Percentiles rank a stretch among this genome's conserved stretches.
Conservation (phyloP, 768 basidiomycete genomes). For the Dentipellis fragilis region DNA sequence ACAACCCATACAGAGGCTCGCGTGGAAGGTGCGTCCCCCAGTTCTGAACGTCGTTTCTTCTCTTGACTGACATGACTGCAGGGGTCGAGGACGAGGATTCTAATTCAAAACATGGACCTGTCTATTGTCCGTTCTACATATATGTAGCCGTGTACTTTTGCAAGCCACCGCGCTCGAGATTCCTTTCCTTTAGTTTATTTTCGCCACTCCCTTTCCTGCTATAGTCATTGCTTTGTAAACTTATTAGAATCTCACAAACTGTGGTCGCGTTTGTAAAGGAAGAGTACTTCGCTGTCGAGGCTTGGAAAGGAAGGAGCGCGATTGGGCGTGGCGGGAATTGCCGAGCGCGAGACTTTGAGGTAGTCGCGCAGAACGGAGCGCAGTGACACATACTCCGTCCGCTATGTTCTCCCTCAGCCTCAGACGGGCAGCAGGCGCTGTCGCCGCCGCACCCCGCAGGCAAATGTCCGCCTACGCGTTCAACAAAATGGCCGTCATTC, state of each 20-base stretch:
- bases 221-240: too few relatives aligned
- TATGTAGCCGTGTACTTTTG: conserved; percentile 2
- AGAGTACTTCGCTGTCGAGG: neutral
- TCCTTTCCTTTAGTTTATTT: neutral
- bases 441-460: neutral
- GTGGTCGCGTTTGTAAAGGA: neutral
- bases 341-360: neutral
- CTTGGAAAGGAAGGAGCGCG: neutral
- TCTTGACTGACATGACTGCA: conserved; percentile 17
- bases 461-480: conserved; percentile 45
- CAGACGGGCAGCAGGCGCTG: neutral
- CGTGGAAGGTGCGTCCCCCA: conserved; percentile 59
- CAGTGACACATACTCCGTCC: neutral
- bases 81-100: conserved; percentile 71
- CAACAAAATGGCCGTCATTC: conserved; percentile 55
- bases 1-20: conserved; percentile 49
- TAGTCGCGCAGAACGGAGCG: too few relatives aligned
- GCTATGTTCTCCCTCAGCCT: conserved; percentile 7
- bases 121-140: neutral
- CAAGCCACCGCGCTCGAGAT: neutral
- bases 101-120: conserved; percentile 22
- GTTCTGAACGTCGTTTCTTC: neutral
- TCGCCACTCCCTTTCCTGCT: neutral
- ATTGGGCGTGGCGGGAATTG: neutral
- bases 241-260: neutral